Evolutionary conservation across 2,329 filamentous ascomycete species (phyloP).

Genomic region (Colletotrichum sp.): DNA sequence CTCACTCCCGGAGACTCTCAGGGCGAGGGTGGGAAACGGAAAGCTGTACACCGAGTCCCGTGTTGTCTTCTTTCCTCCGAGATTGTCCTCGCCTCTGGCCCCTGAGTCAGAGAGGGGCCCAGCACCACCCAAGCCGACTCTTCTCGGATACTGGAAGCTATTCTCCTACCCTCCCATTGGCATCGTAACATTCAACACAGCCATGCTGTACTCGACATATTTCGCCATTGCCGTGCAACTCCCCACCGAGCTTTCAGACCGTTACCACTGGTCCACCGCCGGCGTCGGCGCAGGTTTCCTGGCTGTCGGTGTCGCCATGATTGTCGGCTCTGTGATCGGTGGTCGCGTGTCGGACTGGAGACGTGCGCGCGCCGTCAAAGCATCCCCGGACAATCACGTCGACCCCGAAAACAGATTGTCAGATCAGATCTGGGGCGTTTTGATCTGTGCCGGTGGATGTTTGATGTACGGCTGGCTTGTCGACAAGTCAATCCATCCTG

Average conservation of each 20-base stretch:
- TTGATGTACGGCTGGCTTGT: conserved; percentile 46
- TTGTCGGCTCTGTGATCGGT: conserved; percentile 37
- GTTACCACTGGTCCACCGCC: conserved; percentile 37
- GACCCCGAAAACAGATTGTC: conserved; percentile 41
- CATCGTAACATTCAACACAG: conserved; percentile 35
- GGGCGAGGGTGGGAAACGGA: conserved; percentile 47
- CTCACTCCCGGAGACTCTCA: conserved; percentile 49
- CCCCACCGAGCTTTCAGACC: conserved; percentile 29
- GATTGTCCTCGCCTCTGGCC: conserved; percentile 25
- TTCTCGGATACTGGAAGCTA: conserved; percentile 29
- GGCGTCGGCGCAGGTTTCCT: conserved; percentile 39
- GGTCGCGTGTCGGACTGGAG: conserved; percentile 42
- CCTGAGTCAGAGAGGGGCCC: conserved; percentile 27
- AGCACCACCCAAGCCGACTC: conserved; percentile 30
- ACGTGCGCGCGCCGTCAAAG: conserved; percentile 24
- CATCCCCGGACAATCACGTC: conserved; percentile 20
- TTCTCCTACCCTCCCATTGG: conserved; percentile 35
- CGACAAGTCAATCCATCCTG: conserved; percentile 28
- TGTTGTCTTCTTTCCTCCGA: conserved; percentile 25
- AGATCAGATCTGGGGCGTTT: conserved; percentile 42
- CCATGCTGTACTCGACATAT: conserved; percentile 35
- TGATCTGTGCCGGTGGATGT: conserved; percentile 38
- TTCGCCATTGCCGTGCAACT: conserved; percentile 34
- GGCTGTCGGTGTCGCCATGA: conserved; percentile 24
- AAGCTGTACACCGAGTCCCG: conserved; percentile 23